Percentiles rank a stretch among this genome's conserved stretches.
phyloP scores from a whole-genome alignment of 257 asterid species.

The Pogostemon cablin region DNA sequence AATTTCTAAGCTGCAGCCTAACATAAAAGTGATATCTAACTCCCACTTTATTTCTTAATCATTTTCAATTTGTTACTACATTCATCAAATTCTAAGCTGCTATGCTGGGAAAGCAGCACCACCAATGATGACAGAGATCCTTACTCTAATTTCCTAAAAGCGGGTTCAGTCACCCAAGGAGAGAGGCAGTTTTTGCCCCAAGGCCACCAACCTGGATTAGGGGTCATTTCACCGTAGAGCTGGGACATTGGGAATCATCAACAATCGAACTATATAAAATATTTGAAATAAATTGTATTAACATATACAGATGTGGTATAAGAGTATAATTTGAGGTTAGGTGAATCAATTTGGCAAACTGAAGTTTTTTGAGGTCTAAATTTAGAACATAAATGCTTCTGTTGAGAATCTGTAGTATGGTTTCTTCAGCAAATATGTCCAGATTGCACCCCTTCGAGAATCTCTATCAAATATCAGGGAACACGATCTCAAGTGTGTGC shows the following conservation, averaged over 20 bases:
- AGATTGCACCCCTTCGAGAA: constrained; percentile 13
- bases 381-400: not conserved
- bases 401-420: not conserved
- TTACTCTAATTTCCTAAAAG: too few species aligned
- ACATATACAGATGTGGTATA: constrained; percentile 15
- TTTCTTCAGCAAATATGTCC: not conserved
- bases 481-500: not conserved
- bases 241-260: constrained; percentile 7
- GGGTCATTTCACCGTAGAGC: not conserved
- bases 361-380: not conserved
- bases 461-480: constrained; percentile 1
- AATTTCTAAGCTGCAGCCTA: not conserved
- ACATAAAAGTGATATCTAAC: constrained; percentile 6
- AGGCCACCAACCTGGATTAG: too few species aligned
- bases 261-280: constrained; percentile 12
- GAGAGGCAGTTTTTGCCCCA: too few species aligned
- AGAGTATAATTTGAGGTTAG: not conserved
- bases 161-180: too few species aligned
- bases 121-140: constrained; percentile 1
- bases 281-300: not conserved
- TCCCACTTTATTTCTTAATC: not conserved
- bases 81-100: constrained; percentile 23
- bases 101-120: not conserved
- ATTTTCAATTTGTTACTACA: not conserved
- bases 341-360: constrained; percentile 4